Base-by-base conservation (phyloP, 805 yeast genomes). In the Cyberlindnera euphorbiae region DNA sequence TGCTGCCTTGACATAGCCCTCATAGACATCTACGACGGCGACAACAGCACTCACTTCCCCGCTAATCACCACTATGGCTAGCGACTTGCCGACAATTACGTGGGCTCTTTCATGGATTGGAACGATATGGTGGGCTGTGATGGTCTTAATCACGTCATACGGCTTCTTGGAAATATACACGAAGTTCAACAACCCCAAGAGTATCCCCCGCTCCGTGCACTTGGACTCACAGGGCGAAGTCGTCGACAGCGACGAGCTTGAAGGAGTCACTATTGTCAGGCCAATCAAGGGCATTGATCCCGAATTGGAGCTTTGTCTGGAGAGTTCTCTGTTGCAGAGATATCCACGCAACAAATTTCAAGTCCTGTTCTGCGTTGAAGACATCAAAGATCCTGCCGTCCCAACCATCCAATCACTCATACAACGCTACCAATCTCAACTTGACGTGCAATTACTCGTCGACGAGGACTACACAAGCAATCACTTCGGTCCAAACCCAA, bases 211-310 rank as follows among this genome's bases (percentile, higher is more conserved):
- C 21, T 24, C 40, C 7, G 26, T 41, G 9, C 14, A 21, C 3
- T 2, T 45, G 12, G 38, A 42, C 27, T n/a, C 15, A 4, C 30
- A 35, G 9, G 22, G 32, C 11, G 24, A 30, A 14, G 39, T 43
- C 2, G 12, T 26, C 1, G 47, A 45, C 4, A 45, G 44, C 4
- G 67, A 67, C 1, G 63, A 67, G 5, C 19, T 74, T 2, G 77
- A 74, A 39, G 80, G 84, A 7, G 95, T 87, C 14, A 74, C 93
- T 1, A 83, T 88, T 17, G 54, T 87, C 24, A 62, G 96, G 21
- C 96, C 96, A 0, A 66, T 87, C 40, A 85, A 85, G 52, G 96
- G 96, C 13, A 62, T 85, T 13, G 96, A 87, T 56, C 74, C 88
- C 1, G 89, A 81, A 46, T 67, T 86, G 59, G 72, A 67, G 26